Evolutionary conservation across 1,284 basidiomycete genomes (phyloP), one percentile per base, ranked within the genome.

Genomic region (Somion occarium): DNA sequence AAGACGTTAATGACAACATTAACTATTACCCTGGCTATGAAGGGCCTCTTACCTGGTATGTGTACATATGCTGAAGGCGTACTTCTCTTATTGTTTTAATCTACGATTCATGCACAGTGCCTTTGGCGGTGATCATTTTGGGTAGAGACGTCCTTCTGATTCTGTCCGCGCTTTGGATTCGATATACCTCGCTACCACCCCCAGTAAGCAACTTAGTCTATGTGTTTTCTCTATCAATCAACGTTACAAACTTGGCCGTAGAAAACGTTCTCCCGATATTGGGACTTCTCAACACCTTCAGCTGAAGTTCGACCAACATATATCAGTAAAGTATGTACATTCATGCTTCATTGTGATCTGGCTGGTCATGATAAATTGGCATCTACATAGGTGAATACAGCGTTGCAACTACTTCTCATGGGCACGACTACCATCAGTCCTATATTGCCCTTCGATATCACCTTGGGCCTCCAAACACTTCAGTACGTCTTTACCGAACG

Each of bases 1-100:
- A 99, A 99, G 72, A 78, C 85, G 22, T 73, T 99, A 43, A 91
- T 99, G 87, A 97, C 96, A 1, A 98, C 95, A 1, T 76, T 99
- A 65, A 93, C 93, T 1, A 74, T 96, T 44, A 89, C 93, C 1
- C 72, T 99, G 51, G 83, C 91, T 0, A 81, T 89, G 74, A 87
- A 90, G 58, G 86, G 83, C 7, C 73, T 96, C 57, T 72, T 99
- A 25, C 94, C 96, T n/a, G 60, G 94, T 95, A 60, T 48, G 76
- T 70, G 13, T 44, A 25, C 15, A n/a, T 3, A 23, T 45, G 19
- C 23, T 27, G n/a, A n/a, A n/a, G n/a, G 49, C 23, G 23, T 3
- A 11, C 26, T 23, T 30, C 19, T 30, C 30, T 23, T 50, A 3
- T 23, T 26, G 43, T 44, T 26, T 24, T 20, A 24, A 20, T 9